A percentile compares a stretch with the other conserved stretches of the same genome.
Conservation (phyloP, 164 flowering plant species). For the Chimonanthus salicifolius region DNA sequence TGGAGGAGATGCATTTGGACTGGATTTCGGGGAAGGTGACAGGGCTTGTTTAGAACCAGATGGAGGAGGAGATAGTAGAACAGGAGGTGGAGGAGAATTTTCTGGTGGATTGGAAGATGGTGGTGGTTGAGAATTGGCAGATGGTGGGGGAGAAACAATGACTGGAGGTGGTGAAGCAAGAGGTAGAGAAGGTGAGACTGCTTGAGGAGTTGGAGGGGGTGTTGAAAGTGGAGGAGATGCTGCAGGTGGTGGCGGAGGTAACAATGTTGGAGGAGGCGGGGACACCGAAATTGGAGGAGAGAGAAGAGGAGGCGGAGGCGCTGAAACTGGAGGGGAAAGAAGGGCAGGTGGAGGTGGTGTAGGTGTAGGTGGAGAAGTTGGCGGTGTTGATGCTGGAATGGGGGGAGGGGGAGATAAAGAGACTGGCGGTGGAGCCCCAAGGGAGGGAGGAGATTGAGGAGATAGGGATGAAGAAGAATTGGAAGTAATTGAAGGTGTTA, state of each 20-base stretch:
- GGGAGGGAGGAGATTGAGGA: constrained; percentile 15
- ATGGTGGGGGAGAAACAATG: constrained; percentile 20
- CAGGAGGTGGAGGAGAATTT: constrained; percentile 41
- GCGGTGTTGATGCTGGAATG: constrained; percentile 7
- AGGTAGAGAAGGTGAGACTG: constrained; percentile 20
- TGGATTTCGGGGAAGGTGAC: constrained; percentile 29
- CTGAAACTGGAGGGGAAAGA: constrained; percentile 3
- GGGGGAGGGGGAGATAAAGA: constrained; percentile 14
- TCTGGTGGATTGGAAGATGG: constrained; percentile 26
- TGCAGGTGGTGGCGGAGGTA: constrained; percentile 7
- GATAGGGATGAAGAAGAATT: constrained; percentile 21
- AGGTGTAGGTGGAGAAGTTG: constrained; percentile 7
- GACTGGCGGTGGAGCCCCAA: constrained; percentile 11
- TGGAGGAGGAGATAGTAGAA: constrained; percentile 33
- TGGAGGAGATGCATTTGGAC: constrained; percentile 31
- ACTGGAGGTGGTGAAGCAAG: constrained; percentile 21
- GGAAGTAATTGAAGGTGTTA: constrained; percentile 13
- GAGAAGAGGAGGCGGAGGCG: constrained; percentile 9
- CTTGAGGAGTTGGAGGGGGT: constrained; percentile 16
- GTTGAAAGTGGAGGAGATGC: constrained; percentile 6
- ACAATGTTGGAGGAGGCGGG: constrained; percentile 9
- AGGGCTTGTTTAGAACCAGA: constrained; percentile 24
- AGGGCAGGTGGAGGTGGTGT: constrained; percentile 8
- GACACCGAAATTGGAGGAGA: constrained; percentile 10
- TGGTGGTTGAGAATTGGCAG: constrained; percentile 14